A percentile compares a stretch with the other conserved stretches of the same genome.
These are phyloP conservation scores for Diddensiella transvaalensis DNA, from an alignment of 805 yeast species.

Conservation along the genomic window DNA sequence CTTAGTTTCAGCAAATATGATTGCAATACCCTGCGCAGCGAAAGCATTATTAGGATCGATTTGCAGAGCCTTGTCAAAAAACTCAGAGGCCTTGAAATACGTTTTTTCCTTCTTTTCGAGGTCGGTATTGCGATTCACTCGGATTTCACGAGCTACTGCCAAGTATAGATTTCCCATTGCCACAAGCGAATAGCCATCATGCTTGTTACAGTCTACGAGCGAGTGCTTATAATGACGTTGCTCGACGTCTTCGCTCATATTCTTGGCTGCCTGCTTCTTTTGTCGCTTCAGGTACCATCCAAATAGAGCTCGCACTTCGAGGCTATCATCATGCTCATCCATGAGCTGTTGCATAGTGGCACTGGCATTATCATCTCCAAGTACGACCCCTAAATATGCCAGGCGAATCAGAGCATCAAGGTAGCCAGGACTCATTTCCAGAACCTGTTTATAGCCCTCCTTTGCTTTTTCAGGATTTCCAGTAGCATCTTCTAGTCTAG, in stretches of 20 bases:
- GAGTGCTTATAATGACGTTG: slow-evolving; percentile 82
- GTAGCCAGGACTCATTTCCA: slow-evolving; percentile 62
- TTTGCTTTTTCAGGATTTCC: slow-evolving; percentile 38
- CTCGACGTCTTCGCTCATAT: slow-evolving; percentile 59
- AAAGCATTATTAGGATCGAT: slow-evolving; percentile 82
- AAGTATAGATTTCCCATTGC: slow-evolving; percentile 88
- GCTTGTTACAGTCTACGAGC: slow-evolving; percentile 68
- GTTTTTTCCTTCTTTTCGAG: slow-evolving; percentile 64
- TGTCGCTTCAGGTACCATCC: slow-evolving; percentile 73
- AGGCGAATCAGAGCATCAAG: slow-evolving; percentile 71
- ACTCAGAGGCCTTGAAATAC: slow-evolving; percentile 85
- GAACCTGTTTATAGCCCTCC: slow-evolving; percentile 51
- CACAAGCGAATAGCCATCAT: slow-evolving; percentile 83
- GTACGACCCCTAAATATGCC: slow-evolving; percentile 53
- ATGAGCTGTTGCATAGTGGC: slow-evolving; percentile 51
- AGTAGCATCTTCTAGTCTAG: slow-evolving; percentile 61
- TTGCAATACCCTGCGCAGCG: slow-evolving; percentile 98
- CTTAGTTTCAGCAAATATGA: slow-evolving; percentile 82
- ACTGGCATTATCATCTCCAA: slow-evolving; percentile 41
- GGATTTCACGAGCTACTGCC: slow-evolving; percentile 69
- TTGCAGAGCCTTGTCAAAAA: slow-evolving; percentile 82
- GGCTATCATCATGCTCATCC: slow-evolving; percentile 50
- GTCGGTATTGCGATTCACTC: slow-evolving; percentile 45
- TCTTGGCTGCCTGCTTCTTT: slow-evolving; percentile 31
- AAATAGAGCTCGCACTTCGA: slow-evolving; percentile 85